phyloP scores from a whole-genome alignment of 352 stramenopile species.

The Phytophthora citricola region DNA sequence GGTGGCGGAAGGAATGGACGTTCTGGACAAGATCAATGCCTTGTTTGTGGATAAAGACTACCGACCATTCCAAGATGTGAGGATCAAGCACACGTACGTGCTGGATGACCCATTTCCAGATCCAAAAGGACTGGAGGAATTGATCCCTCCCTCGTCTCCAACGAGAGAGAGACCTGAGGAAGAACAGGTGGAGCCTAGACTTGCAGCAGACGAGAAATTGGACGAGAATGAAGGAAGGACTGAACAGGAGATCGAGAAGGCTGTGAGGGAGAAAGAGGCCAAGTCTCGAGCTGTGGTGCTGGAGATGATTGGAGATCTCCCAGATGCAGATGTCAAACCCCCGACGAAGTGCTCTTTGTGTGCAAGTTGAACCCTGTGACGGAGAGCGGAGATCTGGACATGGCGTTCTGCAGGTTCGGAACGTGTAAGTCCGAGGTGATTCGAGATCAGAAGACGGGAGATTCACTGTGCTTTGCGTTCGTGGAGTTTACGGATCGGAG shows the following conservation, averaged over 20 bases:
- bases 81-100: constrained; percentile 94
- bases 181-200: constrained; percentile 91
- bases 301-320: constrained; percentile 99
- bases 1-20: constrained; percentile 94
- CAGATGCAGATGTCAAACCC: constrained; percentile 97
- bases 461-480: constrained; percentile 99
- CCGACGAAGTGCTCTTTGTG: constrained; percentile 99
- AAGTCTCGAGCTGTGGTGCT: constrained; percentile 96
- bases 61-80: constrained; percentile 97
- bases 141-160: constrained; percentile 87
- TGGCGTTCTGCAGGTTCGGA: constrained; percentile 95
- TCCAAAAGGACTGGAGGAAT: constrained; percentile 57
- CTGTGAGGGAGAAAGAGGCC: constrained; percentile 91
- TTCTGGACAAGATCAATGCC: constrained; percentile 94
- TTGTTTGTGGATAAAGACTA: constrained; percentile 96
- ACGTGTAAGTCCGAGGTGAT: constrained; percentile 94
- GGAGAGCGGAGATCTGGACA: constrained; percentile 93
- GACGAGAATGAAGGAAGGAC: constrained; percentile 76
- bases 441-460: constrained; percentile 97
- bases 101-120: constrained; percentile 89
- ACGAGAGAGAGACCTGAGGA: constrained; percentile 87
- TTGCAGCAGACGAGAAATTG: constrained; percentile 91
- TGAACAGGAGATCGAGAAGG: constrained; percentile 91
- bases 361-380: constrained; percentile 96
- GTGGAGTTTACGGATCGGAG: constrained; percentile 97